These are phyloP conservation scores for Talaromyces stipitatus DNA, from an alignment of 495 filamentous ascomycete species.

Conservation along the genomic window DNA sequence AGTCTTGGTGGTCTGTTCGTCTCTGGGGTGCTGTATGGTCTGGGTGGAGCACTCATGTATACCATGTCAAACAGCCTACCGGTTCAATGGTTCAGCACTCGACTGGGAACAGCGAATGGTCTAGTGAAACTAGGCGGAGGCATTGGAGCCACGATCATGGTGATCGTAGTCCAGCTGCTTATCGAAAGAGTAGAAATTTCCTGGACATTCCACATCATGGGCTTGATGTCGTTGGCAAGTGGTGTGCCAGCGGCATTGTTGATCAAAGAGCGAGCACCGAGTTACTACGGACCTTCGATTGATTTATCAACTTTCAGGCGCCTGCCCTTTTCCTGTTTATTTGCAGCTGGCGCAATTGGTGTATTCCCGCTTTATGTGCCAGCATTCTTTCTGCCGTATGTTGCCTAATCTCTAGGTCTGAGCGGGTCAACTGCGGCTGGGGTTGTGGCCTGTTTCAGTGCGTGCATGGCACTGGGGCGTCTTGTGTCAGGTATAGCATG, in stretches of 20 bases:
- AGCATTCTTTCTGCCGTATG: slow-evolving; percentile 22
- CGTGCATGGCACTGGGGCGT: slow-evolving; percentile 26
- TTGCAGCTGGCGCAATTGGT: slow-evolving; percentile 19
- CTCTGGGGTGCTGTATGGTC: slow-evolving; percentile 31
- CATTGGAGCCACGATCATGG: slow-evolving; percentile 25
- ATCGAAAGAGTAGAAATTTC: slow-evolving; percentile 23
- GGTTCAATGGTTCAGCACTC: slow-evolving; percentile 32
- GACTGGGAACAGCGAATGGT: slow-evolving; percentile 35
- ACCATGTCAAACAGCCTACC: slow-evolving; percentile 12
- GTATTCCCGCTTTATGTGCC: slow-evolving; percentile 22
- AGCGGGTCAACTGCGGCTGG: slow-evolving; percentile 25
- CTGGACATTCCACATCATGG: slow-evolving; percentile 35
- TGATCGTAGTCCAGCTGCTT: slow-evolving; percentile 22
- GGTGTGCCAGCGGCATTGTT: slow-evolving; percentile 40
- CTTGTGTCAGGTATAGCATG: slow-evolving; percentile 24
- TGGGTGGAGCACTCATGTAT: slow-evolving; percentile 26
- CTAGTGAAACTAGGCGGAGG: slow-evolving; percentile 36
- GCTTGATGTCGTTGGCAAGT: slow-evolving; percentile 18
- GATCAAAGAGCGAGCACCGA: slow-evolving; percentile 27
- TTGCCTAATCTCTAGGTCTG: slow-evolving; percentile 22
- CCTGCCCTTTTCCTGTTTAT: slow-evolving; percentile 14
- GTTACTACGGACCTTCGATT: neutral
- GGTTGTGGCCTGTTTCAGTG: slow-evolving; percentile 20
- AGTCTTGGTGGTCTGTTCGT: slow-evolving; percentile 36
- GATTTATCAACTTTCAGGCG: slow-evolving; percentile 6